Conservation (phyloP, 805 yeast species). For the Myxozyma neotropica region DNA sequence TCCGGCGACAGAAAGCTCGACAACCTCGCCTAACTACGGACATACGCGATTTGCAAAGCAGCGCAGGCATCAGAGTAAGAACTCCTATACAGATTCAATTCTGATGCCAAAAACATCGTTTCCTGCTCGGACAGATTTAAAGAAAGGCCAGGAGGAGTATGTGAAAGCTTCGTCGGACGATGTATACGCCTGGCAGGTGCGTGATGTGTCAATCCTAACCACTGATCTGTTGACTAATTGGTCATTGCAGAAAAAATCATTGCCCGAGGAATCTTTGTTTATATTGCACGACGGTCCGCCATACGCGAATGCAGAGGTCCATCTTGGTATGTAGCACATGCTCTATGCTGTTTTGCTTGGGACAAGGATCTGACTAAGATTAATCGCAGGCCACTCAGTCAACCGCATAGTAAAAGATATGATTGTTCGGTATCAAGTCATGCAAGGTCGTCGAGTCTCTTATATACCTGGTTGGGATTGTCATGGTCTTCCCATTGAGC, state of each 20-base stretch:
- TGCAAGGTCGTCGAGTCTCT: constrained; percentile 61
- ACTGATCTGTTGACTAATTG: neutral
- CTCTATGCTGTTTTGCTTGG: neutral
- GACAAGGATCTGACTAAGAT: neutral
- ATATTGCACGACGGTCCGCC: constrained; percentile 97
- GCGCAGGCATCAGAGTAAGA: neutral
- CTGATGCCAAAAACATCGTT: constrained; percentile 69
- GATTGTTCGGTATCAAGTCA: constrained; percentile 68
- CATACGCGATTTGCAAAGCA: neutral
- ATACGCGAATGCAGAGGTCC: constrained; percentile 93
- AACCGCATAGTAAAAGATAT: constrained; percentile 90
- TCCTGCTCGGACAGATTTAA: constrained; percentile 60
- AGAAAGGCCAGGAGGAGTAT: constrained; percentile 47
- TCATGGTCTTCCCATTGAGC: constrained; percentile 95
- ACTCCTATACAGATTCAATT: constrained; percentile 11
- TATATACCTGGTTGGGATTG: constrained; percentile 98
- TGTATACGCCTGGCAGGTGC: constrained; percentile 66
- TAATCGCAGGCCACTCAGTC: constrained; percentile 68
- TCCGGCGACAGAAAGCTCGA: neutral
- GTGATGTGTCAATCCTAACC: neutral
- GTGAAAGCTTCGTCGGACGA: constrained; percentile 59
- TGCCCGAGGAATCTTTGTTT: constrained; percentile 47
- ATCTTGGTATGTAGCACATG: constrained; percentile 47
- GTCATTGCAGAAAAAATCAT: constrained; percentile 3
- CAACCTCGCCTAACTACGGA: neutral